These are phyloP conservation scores for Globisporangium recalcitrans DNA, from an alignment of 352 stramenopile species.

Conservation along the genomic window DNA sequence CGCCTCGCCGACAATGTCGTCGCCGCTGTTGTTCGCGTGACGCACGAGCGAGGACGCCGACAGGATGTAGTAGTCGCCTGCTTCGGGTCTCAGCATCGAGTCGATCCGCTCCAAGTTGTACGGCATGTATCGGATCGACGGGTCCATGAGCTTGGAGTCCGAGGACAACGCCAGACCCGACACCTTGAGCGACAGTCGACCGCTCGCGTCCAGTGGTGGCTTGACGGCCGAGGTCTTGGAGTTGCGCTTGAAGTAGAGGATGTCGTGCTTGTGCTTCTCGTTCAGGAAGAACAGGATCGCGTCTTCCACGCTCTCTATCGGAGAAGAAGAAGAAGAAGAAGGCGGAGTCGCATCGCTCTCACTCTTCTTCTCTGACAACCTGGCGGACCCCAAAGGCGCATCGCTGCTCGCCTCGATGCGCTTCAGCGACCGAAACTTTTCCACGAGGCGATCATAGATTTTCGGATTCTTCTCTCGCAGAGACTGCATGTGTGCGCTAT, in stretches of 20 bases:
- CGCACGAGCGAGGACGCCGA: conserved; percentile 54
- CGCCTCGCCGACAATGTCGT: conserved; percentile 36
- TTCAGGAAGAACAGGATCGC: conserved; percentile 66
- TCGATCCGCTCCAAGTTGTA: conserved; percentile 52
- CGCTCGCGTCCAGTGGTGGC: conserved; percentile 8
- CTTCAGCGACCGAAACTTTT: conserved; percentile 23
- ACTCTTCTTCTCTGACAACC: background rate
- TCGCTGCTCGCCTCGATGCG: conserved; percentile 1
- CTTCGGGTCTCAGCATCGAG: conserved; percentile 21
- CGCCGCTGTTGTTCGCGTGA: conserved; percentile 35
- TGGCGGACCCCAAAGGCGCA: background rate
- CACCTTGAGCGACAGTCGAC: conserved; percentile 27
- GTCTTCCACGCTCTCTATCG: conserved; percentile 31
- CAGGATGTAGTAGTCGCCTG: conserved; percentile 68
- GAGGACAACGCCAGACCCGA: conserved; percentile 12
- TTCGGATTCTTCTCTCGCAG: conserved; percentile 34
- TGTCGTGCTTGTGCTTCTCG: conserved; percentile 60
- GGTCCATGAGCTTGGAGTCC: background rate
- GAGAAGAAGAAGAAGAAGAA: background rate
- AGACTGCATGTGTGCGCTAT: conserved; percentile 22
- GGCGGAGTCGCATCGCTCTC: background rate
- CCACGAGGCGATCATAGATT: conserved; percentile 33
- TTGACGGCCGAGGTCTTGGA: conserved; percentile 1
- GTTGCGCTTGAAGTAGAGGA: conserved; percentile 61
- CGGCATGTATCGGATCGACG: conserved; percentile 36